Evolutionary conservation across 2,329 filamentous ascomycete species (phyloP).

Genomic region (Septoria petroselini): DNA sequence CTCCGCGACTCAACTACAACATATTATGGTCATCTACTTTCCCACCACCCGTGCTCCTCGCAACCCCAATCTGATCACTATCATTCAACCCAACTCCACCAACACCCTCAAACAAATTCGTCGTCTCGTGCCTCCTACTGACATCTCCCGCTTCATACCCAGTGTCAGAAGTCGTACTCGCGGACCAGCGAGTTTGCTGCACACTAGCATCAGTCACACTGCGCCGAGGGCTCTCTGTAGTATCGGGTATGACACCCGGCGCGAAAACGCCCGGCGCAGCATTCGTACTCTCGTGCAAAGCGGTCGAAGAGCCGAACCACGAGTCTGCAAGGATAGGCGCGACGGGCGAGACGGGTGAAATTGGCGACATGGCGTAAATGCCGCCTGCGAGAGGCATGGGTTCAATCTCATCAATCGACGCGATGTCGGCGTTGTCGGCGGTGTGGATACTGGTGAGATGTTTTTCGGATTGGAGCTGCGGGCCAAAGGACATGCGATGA

Average conservation of each 20-base stretch:
- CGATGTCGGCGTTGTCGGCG: not conserved
- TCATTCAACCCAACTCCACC: not conserved
- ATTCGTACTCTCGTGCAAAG: not conserved
- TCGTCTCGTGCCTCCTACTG: conserved; percentile 15
- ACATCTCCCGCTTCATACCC: conserved; percentile 9
- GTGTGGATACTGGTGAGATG: not conserved
- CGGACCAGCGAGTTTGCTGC: conserved; percentile 8
- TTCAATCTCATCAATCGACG: not conserved
- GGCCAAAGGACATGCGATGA: conserved; percentile 14
- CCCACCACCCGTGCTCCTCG: not conserved
- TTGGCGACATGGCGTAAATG: not conserved
- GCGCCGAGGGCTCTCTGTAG: not conserved
- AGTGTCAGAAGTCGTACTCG: not conserved
- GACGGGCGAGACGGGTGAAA: not conserved
- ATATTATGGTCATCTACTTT: conserved; percentile 3
- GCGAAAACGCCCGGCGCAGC: not conserved
- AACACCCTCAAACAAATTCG: conserved; percentile 4
- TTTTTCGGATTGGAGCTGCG: conserved; percentile 17
- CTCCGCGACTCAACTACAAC: not conserved
- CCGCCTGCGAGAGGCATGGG: not conserved
- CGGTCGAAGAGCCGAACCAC: not conserved
- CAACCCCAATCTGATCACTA: not conserved
- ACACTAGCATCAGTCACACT: not conserved
- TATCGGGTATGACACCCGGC: conserved; percentile 9
- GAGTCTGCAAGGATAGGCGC: not conserved